Percentiles rank a stretch among this genome's conserved stretches.
Evolutionary conservation across 2,329 filamentous ascomycete species (phyloP).

Genomic region (Hymenoscyphus albidus): DNA sequence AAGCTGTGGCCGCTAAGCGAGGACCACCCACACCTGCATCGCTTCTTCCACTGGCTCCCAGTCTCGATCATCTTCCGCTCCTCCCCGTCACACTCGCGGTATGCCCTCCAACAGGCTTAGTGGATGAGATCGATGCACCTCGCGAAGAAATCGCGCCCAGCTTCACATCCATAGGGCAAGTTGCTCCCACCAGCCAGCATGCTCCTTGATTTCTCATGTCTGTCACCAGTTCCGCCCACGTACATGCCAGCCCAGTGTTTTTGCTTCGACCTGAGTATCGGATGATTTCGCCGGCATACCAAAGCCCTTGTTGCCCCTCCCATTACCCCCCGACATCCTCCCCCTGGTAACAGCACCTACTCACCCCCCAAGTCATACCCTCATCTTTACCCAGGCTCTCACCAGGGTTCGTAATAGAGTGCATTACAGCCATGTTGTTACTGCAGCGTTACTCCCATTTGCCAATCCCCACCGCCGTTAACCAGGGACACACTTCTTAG

Average conservation of each 20-base stretch:
- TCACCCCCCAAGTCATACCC: constrained; percentile 27
- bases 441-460: constrained; percentile 30
- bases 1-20: background rate
- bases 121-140: constrained; percentile 31
- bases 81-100: constrained; percentile 26
- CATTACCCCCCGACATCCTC: constrained; percentile 5
- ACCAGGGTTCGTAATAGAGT: constrained; percentile 31
- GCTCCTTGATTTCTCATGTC: constrained; percentile 1
- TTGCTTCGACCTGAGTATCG: constrained; percentile 33
- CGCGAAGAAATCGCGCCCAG: constrained; percentile 18
- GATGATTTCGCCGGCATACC: constrained; percentile 33
- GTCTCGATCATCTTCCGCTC: constrained; percentile 34
- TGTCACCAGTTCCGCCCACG: constrained; percentile 18
- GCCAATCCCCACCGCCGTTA: constrained; percentile 25
- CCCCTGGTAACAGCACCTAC: background rate
- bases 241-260: constrained; percentile 22
- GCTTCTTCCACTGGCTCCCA: constrained; percentile 13
- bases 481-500: constrained; percentile 22
- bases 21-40: background rate
- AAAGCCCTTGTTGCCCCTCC: constrained; percentile 15
- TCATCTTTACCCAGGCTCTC: constrained; percentile 32
- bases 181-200: background rate
- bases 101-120: constrained; percentile 27
- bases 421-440: constrained; percentile 23
- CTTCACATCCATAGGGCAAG: background rate